Evolutionary conservation across 148 eudicot genomes (phyloP).

Genomic region (Fagopyrum homotropicum): DNA sequence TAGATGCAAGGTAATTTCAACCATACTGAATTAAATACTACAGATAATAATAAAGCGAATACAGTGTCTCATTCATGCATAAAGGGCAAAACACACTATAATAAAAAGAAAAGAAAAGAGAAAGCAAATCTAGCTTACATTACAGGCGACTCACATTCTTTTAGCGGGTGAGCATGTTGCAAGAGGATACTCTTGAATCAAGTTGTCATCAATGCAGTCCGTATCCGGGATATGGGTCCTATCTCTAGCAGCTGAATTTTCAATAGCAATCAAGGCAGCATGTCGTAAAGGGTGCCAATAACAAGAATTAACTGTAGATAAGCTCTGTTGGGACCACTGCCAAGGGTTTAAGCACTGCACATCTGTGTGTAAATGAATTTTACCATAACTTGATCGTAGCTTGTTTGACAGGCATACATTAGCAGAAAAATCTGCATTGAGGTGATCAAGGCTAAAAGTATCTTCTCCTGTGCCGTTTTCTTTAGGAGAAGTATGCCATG

Average conservation of each 20-base stretch:
- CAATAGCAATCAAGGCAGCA: slow-evolving; percentile 90
- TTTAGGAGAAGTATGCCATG: slow-evolving; percentile 23
- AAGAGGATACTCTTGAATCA: slow-evolving; percentile 25
- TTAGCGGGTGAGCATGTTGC: slow-evolving; percentile 43
- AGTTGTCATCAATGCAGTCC: slow-evolving; percentile 21
- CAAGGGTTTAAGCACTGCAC: slow-evolving; percentile 73
- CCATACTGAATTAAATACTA: neutral
- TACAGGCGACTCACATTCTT: slow-evolving; percentile 32
- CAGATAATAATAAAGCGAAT: neutral
- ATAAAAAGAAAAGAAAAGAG: neutral
- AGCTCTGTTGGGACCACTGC: slow-evolving; percentile 51
- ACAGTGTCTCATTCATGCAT: neutral
- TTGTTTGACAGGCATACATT: slow-evolving; percentile 18
- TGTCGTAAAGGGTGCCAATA: slow-evolving; percentile 78
- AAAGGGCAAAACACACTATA: neutral
- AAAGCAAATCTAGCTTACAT: neutral
- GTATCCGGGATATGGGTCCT: slow-evolving; percentile 41
- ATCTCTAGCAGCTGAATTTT: slow-evolving; percentile 78
- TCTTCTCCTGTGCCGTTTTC: slow-evolving; percentile 14
- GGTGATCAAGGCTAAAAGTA: slow-evolving; percentile 11
- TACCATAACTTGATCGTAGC: slow-evolving; percentile 18
- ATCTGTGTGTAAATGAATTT: slow-evolving; percentile 17
- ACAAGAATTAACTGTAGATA: slow-evolving; percentile 24
- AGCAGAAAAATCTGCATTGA: slow-evolving; percentile 18
- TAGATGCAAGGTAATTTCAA: neutral